A percentile compares a stretch with the other conserved stretches of the same genome.
phyloP scores from a whole-genome alignment of 2,329 filamentous ascomycete genomes.

The Trichoderma sp. region DNA sequence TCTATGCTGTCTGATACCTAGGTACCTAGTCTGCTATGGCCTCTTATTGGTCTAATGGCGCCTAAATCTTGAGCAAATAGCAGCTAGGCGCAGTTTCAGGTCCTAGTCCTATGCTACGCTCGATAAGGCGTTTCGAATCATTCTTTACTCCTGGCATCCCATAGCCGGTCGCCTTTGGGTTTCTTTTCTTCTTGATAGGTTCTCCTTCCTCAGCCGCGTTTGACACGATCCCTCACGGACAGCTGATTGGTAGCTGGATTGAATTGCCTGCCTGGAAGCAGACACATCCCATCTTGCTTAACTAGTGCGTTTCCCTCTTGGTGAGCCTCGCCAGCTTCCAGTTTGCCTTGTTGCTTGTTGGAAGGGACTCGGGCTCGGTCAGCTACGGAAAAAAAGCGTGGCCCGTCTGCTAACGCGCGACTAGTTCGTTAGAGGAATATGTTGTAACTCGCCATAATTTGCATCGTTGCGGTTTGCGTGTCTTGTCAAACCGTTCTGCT shows the following conservation, averaged over 20 bases:
- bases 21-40: neutral
- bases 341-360: neutral
- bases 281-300: slow-evolving; percentile 37
- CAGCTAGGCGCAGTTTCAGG: neutral
- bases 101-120: neutral
- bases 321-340: slow-evolving; percentile 26
- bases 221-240: slow-evolving; percentile 3
- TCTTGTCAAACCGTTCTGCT: slow-evolving; percentile 67
- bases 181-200: neutral
- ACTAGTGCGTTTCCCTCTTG: slow-evolving; percentile 31
- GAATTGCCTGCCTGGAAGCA: slow-evolving; percentile 42
- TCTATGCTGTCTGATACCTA: neutral
- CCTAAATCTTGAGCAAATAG: neutral
- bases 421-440: slow-evolving; percentile 35
- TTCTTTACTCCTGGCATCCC: slow-evolving; percentile 4
- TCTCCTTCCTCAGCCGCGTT: neutral
- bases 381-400: neutral
- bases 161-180: neutral
- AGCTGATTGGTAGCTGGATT: slow-evolving; percentile 3
- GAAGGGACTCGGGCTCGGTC: neutral
- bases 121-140: neutral
- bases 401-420: slow-evolving; percentile 26
- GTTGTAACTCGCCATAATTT: slow-evolving; percentile 33
- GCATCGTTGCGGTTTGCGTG: slow-evolving; percentile 25
- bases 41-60: neutral